Base-by-base conservation (phyloP, 495 filamentous ascomycete genomes). In the Podospora australis region DNA sequence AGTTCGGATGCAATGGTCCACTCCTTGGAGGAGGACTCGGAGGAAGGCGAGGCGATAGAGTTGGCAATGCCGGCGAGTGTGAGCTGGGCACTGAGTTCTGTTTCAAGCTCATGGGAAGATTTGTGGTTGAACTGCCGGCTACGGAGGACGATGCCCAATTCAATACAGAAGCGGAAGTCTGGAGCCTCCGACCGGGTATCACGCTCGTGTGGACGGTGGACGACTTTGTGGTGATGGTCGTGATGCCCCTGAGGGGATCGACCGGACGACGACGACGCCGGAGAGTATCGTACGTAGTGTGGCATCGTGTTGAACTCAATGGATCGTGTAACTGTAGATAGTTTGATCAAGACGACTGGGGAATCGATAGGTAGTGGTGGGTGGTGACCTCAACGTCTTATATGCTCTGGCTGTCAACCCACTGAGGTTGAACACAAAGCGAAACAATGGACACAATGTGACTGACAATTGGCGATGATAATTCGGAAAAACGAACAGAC, bases 161-260 rank as follows among this genome's bases (percentile, higher is more conserved):
- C 61, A 49, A 57, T 44, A 34, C 53, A 57, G 44, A 64, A 56
- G 39, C 50, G 55, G 56, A 64, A 62, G 30, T 64, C 56, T 2
- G 56, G 55, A 5, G 32, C 5, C 2, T 28, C 21, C 4, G 44
- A 21, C 21, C 34, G 23, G 38, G 9, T 13, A 2, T 32, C 42
- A 14, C 38, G 6, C n/a, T 21, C 32, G 22, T 16, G 40, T 39
- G 29, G 38, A 14, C 34, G 23, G 35, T 46, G 32, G 26, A 11
- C 1, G 22, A 25, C n/a, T n/a, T n/a, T n/a, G 10, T 44, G 14
- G 21, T 23, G 45, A 16, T 56, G 24, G 39, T 41, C 32, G 21
- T 4, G 7, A 2, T 24, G 4, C 17, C 7, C 13, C 11, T 29
- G 16, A 4, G 26, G 20, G 22, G 30, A 36, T 3, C 42, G 34